These are phyloP conservation scores for Ambrosiella cleistominuta DNA, from an alignment of 2,329 filamentous ascomycete species.

Conservation along the genomic window DNA sequence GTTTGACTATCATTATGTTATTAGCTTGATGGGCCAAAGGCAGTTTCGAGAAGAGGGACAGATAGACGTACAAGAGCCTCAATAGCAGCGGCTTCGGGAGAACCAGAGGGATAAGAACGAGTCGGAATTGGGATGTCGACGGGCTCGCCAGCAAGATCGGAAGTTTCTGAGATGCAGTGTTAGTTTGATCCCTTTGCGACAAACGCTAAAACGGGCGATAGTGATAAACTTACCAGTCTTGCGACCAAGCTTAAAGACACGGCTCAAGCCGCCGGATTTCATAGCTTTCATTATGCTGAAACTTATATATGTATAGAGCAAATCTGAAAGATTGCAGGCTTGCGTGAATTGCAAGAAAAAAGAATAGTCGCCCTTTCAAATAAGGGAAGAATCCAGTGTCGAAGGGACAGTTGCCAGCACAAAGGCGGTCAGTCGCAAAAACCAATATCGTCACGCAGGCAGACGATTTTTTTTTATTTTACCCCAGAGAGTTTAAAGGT, in stretches of 20 bases:
- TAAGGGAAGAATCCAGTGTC: too few relatives aligned
- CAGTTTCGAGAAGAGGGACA: not conserved
- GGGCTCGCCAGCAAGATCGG: not conserved
- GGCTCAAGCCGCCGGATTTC: constrained; percentile 8
- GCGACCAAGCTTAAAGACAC: constrained; percentile 9
- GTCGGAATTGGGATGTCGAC: not conserved
- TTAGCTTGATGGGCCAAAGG: not conserved
- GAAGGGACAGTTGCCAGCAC: too few relatives aligned
- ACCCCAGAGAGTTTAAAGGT: too few relatives aligned
- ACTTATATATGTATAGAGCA: not conserved
- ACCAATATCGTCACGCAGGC: too few relatives aligned
- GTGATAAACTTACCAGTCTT: constrained; percentile 4
- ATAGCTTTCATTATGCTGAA: constrained; percentile 8
- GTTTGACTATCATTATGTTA: not conserved
- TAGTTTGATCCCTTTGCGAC: not conserved
- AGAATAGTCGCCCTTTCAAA: too few relatives aligned
- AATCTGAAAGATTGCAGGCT: too few relatives aligned
- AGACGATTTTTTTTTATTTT: too few relatives aligned
- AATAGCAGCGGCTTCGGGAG: constrained; percentile 9
- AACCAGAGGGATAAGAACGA: constrained; percentile 6
- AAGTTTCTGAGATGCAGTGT: not conserved
- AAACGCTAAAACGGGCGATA: not conserved
- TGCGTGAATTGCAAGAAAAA: too few relatives aligned
- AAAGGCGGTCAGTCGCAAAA: too few relatives aligned
- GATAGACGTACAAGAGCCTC: constrained; percentile 7